phyloP scores from a whole-genome alignment of 73 alveolate species.

The Tetrahymena borealis region DNA sequence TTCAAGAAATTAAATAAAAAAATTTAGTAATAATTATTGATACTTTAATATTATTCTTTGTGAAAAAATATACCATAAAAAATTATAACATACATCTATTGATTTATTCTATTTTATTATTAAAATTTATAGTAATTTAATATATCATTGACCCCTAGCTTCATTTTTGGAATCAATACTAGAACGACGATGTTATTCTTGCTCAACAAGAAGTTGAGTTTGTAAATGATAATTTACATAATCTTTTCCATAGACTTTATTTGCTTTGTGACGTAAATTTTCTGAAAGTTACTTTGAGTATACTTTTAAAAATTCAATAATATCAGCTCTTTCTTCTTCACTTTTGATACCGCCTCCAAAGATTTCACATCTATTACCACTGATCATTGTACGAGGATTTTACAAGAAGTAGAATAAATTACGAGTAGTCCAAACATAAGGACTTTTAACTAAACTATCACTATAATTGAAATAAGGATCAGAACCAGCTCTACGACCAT shows the following conservation, averaged over 20 bases:
- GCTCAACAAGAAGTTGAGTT: not conserved
- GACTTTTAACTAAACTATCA: not conserved
- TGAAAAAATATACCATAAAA: too few species aligned
- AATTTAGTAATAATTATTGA: too few species aligned
- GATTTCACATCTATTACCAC: not conserved
- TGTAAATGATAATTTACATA: not conserved
- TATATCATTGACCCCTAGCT: not conserved
- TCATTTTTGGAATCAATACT: not conserved
- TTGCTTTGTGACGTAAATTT: not conserved
- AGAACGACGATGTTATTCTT: not conserved
- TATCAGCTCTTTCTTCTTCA: not conserved
- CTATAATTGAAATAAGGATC: not conserved
- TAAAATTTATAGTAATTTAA: not conserved
- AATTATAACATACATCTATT: too few species aligned
- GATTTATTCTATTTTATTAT: too few species aligned
- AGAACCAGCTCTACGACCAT: not conserved
- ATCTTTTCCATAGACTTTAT: not conserved
- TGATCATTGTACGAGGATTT: not conserved
- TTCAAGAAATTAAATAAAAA: too few species aligned
- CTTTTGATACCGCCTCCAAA: not conserved
- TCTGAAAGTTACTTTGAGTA: not conserved
- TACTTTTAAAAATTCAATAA: not conserved
- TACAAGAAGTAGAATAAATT: not conserved
- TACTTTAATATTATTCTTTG: too few species aligned
- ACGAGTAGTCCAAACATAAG: not conserved